Base-by-base conservation (phyloP, 2,329 filamentous ascomycete species). In the Tolypocladium capitatum region DNA sequence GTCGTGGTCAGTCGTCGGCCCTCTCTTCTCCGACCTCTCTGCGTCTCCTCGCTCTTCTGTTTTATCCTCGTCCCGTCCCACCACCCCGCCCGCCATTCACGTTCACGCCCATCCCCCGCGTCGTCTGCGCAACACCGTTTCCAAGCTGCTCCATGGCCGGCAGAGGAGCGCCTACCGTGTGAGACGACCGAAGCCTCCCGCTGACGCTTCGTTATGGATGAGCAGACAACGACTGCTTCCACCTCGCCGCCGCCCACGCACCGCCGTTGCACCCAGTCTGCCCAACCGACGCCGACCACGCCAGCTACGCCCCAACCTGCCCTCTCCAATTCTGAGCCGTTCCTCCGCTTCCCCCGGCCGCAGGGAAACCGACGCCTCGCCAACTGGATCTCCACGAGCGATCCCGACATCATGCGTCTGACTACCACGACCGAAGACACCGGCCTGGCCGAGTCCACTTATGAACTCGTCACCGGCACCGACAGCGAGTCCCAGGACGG, bases 331-430 rank as follows among this genome's bases (percentile, higher is more conserved):
- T 72, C 74, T 40, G 68, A 73, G 46, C 73, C 74, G 5, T 69
- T 68, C 28, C 68, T 81, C 42, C 72, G 75, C 49, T 80, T 80
- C 48, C 77, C 77, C 48, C 69, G 66, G 40, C 76, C 77, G 0
- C 68, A 73, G 56, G 77, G 74, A 46, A 79, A 72, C 53, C 68
- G 69, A 48, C 67, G 70, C 45, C 72, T 81, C 36, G 76, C 76
- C 56, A 73, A 75, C 68, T 80, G 76, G 76, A 67, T 81, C 44
- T 77, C 74, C 7, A 72, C 69, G 46, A 79, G 75, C 56, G 70
- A 75, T 30, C 74, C 74, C 46, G 71, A 76, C 63, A 76, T 79
- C 52, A 77, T 78, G 73, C 68, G 68, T 53, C 62, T 68, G 21
- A 64, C 65, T 34, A 63, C 59, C 46, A 64, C 64, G 28, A 67